Evolutionary conservation across 352 stramenopile genomes (phyloP), one percentile per base, ranked within the genome.

Genomic region (Globisporangium camurandrum): DNA sequence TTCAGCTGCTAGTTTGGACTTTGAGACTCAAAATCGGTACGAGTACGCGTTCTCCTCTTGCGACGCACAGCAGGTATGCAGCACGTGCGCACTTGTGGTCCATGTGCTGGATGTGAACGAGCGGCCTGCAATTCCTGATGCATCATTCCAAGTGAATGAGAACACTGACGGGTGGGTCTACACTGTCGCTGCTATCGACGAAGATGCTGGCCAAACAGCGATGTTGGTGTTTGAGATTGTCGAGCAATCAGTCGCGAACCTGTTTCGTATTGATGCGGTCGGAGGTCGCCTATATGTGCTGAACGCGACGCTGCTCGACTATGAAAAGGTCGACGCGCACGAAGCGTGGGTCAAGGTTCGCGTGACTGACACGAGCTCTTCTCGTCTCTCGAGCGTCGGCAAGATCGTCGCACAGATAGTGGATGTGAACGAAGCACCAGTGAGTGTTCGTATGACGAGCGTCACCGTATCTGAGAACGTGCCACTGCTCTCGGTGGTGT

Each of bases 301-400:
- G 6, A 46, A 48, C 37, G 30, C 28, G 19, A 33, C 41, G 9
- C 27, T 30, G 10, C 54, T 82, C 4, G 54, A 85, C 42, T 85
- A 67, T 47, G 73, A 85, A 41, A 39, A 24, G 4, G 51, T 82
- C 17, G 22, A 54, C 1, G 46, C 62, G 10, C 62, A 85, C 28
- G 46, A 54, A 49, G 65, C 54, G 22, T 85, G 67, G 67, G 23
- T 82, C 17, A 85, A 76, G 43, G 45, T 80, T 2, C 62, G 70
- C n/a, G 73, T 82, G 12, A 72, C 63, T 0, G 73, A 85, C 41
- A 60, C 44, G 34, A 70, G 70, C 9, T 56, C 42, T 0, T 70
- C 73, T 9, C 38, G 67, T 7, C 46, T 78, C 7, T 62, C 59
- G 22, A 57, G 62, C 11, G 53, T 41, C 28, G 56, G 50, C 0